phyloP scores from a whole-genome alignment of 148 eudicot species.

The Drosera capensis region DNA sequence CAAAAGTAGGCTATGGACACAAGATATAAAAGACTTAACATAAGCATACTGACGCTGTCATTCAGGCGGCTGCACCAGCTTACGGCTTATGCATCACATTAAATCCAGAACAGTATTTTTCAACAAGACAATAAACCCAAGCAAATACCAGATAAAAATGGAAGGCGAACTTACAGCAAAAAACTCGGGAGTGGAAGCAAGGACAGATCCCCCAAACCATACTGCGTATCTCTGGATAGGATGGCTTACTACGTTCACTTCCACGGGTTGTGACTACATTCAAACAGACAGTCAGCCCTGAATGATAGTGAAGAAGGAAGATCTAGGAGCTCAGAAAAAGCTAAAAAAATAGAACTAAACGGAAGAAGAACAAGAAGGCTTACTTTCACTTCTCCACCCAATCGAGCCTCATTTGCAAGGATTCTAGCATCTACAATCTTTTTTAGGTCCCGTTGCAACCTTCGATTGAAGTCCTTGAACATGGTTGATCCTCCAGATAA shows the following conservation, averaged over 20 bases:
- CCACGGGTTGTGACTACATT: slow-evolving; percentile 85
- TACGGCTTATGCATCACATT: too few relatives aligned
- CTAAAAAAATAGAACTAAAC: neutral
- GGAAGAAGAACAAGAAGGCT: neutral
- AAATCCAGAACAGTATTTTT: neutral
- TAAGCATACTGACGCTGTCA: too few relatives aligned
- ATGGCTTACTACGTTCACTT: slow-evolving; percentile 93
- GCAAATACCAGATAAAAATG: slow-evolving; percentile 2
- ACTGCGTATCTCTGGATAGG: slow-evolving; percentile 95
- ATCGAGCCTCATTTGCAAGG: slow-evolving; percentile 63
- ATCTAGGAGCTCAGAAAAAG: neutral
- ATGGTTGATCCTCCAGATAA: slow-evolving; percentile 97
- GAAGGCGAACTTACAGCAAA: slow-evolving; percentile 40
- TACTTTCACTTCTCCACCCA: slow-evolving; percentile 71
- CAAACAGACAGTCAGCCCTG: slow-evolving; percentile 3
- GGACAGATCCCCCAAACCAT: slow-evolving; percentile 99
- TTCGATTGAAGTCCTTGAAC: slow-evolving; percentile 86
- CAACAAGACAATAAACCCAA: neutral
- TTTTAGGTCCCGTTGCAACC: slow-evolving; percentile 89
- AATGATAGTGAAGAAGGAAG: neutral
- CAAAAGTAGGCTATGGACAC: too few relatives aligned
- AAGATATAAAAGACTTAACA: too few relatives aligned
- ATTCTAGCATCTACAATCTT: slow-evolving; percentile 95
- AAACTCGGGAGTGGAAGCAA: slow-evolving; percentile 92
- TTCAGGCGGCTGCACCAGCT: too few relatives aligned